These are phyloP conservation scores for Glycine tomentella DNA, from an alignment of 306 rosid species.

Conservation along the genomic window DNA sequence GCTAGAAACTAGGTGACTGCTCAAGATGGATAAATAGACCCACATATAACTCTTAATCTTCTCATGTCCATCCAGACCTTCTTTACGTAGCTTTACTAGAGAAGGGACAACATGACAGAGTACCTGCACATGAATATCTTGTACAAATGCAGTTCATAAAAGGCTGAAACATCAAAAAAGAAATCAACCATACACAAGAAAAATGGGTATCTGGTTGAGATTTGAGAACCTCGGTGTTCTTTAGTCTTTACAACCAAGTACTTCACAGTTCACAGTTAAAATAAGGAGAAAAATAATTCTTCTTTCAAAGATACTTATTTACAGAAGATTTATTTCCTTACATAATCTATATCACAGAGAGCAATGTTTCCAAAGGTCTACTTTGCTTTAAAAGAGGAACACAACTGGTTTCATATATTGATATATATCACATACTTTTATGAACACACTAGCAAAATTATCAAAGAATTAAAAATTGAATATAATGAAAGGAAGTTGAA, in stretches of 20 bases:
- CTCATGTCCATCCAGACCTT: conserved; percentile 97
- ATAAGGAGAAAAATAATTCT: conserved; percentile 15
- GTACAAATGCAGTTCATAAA: conserved; percentile 28
- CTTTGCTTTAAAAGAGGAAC: neutral
- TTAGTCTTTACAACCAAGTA: conserved; percentile 26
- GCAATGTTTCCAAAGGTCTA: neutral
- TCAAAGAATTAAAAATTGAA: conserved; percentile 16
- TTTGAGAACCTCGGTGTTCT: neutral
- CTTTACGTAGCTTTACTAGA: conserved; percentile 93
- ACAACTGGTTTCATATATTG: conserved; percentile 8
- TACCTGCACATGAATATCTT: conserved; percentile 63
- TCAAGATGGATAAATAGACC: conserved; percentile 75
- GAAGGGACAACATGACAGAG: conserved; percentile 90
- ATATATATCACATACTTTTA: conserved; percentile 2
- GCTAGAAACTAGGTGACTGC: conserved; percentile 64
- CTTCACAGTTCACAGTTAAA: conserved; percentile 17
- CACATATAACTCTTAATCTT: conserved; percentile 99
- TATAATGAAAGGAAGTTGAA: conserved; percentile 22
- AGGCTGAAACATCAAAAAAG: conserved; percentile 22
- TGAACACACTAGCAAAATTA: neutral
- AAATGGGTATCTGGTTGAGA: conserved; percentile 10
- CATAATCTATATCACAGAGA: conserved; percentile 23
- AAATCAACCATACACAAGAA: conserved; percentile 28
- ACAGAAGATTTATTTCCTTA: conserved; percentile 14
- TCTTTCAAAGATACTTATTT: conserved; percentile 4